Conservation (phyloP, 768 basidiomycete genomes). For the Suillus subaureus region DNA sequence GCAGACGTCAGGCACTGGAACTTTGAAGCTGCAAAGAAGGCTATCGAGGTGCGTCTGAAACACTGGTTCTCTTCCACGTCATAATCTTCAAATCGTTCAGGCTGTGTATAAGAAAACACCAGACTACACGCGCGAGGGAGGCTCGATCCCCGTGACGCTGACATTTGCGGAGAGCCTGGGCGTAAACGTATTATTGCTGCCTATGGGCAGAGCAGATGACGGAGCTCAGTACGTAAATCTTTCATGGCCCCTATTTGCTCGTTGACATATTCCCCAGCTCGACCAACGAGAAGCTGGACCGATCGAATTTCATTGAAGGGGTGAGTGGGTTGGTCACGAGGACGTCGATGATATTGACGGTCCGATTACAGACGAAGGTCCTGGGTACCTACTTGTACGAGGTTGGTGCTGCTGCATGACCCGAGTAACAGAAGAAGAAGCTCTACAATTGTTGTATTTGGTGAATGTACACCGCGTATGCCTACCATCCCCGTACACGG, state of each 20-base stretch:
- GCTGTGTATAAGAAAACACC: constrained; percentile 72
- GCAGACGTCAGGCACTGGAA: constrained; percentile 89
- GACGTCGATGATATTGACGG: constrained; percentile 6
- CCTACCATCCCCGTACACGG: background rate
- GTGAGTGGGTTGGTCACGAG: constrained; percentile 43
- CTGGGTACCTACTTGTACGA: constrained; percentile 36
- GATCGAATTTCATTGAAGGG: constrained; percentile 85
- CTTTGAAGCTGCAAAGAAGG: constrained; percentile 83
- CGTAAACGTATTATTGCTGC: constrained; percentile 86
- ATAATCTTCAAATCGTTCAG: constrained; percentile 8
- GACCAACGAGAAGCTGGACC: constrained; percentile 94
- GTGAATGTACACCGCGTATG: background rate
- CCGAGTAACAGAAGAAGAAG: background rate
- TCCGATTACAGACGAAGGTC: constrained; percentile 31
- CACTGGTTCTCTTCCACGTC: background rate
- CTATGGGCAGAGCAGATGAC: constrained; percentile 94
- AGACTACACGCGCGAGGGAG: constrained; percentile 89
- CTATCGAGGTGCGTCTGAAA: constrained; percentile 63
- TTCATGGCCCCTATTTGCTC: background rate
- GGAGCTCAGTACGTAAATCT: constrained; percentile 76
- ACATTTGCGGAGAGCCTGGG: constrained; percentile 89
- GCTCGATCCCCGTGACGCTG: constrained; percentile 91
- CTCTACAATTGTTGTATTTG: background rate
- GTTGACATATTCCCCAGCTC: constrained; percentile 48
- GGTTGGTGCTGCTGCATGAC: constrained; percentile 25